Evolutionary conservation across 768 basidiomycete genomes (phyloP).

Genomic region (Hebeloma cylindrosporum): DNA sequence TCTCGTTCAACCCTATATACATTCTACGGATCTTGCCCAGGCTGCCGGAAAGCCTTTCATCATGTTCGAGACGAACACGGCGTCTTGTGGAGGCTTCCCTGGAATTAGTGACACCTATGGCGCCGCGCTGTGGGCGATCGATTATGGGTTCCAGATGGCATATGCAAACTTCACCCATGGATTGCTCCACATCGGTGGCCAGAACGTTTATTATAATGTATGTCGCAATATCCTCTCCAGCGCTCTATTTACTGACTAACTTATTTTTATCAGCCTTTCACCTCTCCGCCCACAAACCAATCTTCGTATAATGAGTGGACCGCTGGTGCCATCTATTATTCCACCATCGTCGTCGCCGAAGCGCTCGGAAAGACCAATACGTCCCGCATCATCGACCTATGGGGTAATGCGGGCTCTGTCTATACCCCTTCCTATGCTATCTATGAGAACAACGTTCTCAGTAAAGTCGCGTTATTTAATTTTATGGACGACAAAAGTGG

Average conservation of each 20-base stretch:
- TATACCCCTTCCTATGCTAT: conserved; percentile 71
- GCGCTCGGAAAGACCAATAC: conserved; percentile 62
- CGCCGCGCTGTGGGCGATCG: conserved; percentile 63
- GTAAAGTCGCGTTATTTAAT: conserved; percentile 70
- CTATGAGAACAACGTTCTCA: conserved; percentile 66
- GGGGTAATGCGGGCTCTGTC: conserved; percentile 47
- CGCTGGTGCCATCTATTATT: conserved; percentile 72
- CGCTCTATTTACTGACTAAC: conserved; percentile 19
- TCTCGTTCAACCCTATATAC: conserved; percentile 54
- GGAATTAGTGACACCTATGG: conserved; percentile 64
- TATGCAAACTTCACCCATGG: conserved; percentile 55
- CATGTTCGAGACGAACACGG: conserved; percentile 74
- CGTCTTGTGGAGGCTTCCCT: conserved; percentile 67
- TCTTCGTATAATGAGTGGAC: conserved; percentile 67
- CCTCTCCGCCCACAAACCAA: conserved; percentile 54
- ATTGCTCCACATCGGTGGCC: conserved; percentile 62
- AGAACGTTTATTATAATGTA: conserved; percentile 69
- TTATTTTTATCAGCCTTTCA: conserved; percentile 49
- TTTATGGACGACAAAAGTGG: conserved; percentile 63
- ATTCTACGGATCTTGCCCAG: conserved; percentile 46
- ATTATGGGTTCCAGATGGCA: conserved; percentile 65
- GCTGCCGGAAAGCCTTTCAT: conserved; percentile 47
- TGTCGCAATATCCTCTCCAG: conserved; percentile 20
- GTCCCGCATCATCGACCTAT: conserved; percentile 67
- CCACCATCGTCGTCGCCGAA: conserved; percentile 69